Conservation (phyloP, 352 stramenopile genomes). For the Nothophytophthora sp. region DNA sequence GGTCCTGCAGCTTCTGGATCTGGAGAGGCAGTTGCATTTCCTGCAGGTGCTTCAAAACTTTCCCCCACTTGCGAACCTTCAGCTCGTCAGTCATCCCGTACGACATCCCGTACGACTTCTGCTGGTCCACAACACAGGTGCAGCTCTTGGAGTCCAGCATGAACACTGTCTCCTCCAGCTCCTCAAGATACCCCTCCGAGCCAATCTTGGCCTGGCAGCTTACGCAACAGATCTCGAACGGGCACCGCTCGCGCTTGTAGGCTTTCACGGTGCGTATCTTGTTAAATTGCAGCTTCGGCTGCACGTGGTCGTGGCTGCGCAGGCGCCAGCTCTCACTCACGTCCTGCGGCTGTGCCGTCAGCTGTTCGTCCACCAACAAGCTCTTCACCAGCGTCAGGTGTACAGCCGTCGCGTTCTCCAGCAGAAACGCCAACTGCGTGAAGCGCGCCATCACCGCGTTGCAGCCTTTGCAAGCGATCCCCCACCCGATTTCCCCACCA, state of each 20-base stretch:
- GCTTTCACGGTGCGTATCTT: slow-evolving; percentile 49
- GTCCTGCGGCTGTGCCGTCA: slow-evolving; percentile 6
- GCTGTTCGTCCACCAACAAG: slow-evolving; percentile 38
- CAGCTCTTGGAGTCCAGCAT: slow-evolving; percentile 58
- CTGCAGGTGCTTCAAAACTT: slow-evolving; percentile 35
- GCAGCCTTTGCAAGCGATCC: slow-evolving; percentile 31
- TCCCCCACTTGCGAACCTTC: slow-evolving; percentile 33
- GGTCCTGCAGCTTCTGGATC: slow-evolving; percentile 22
- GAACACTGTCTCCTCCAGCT: slow-evolving; percentile 37
- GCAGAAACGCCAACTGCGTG: slow-evolving; percentile 49
- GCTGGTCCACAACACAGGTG: slow-evolving; percentile 26
- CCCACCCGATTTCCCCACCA: too few species aligned
- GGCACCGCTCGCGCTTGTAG: slow-evolving; percentile 33
- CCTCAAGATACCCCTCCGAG: slow-evolving; percentile 37
- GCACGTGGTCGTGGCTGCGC: slow-evolving; percentile 25
- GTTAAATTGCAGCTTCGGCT: slow-evolving; percentile 36
- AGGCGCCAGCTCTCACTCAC: slow-evolving; percentile 34
- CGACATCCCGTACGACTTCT: too few species aligned
- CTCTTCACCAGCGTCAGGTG: slow-evolving; percentile 45
- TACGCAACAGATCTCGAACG: slow-evolving; percentile 58
- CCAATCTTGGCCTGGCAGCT: slow-evolving; percentile 51
- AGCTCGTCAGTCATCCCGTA: slow-evolving; percentile 6
- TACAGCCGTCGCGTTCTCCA: slow-evolving; percentile 48
- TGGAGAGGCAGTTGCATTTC: slow-evolving; percentile 24
- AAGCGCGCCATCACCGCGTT: slow-evolving; percentile 27